These are phyloP conservation scores for Saturnispora dispora DNA, from an alignment of 805 yeast species.

Conservation along the genomic window DNA sequence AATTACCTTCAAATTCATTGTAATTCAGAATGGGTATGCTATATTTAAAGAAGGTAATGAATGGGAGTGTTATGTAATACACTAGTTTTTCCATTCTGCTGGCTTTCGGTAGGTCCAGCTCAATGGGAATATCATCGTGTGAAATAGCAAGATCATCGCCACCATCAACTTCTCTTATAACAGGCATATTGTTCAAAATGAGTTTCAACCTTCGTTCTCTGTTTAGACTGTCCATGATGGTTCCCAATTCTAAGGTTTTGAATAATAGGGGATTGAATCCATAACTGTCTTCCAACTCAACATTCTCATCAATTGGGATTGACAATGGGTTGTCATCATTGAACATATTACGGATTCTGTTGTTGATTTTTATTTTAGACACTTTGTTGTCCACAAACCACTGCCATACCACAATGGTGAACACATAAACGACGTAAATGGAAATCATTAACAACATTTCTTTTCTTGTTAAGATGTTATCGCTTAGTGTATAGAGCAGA, in stretches of 20 bases:
- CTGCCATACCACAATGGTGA: conserved; percentile 38
- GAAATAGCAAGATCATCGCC: background rate
- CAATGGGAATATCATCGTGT: conserved; percentile 6
- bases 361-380: conserved; percentile 15
- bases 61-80: conserved; percentile 15
- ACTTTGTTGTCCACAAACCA: conserved; percentile 20
- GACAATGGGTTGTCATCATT: conserved; percentile 18
- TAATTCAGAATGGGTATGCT: conserved; percentile 20
- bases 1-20: conserved; percentile 16
- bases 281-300: conserved; percentile 25
- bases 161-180: conserved; percentile 11
- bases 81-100: conserved; percentile 8
- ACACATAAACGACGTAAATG: conserved; percentile 54
- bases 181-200: conserved; percentile 7
- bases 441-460: conserved; percentile 49
- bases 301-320: conserved; percentile 15
- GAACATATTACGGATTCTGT: conserved; percentile 23
- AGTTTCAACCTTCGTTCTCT: conserved; percentile 15
- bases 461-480: conserved; percentile 42
- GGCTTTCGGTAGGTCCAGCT: conserved; percentile 4
- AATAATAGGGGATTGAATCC: conserved; percentile 24
- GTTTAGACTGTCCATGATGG: conserved; percentile 20
- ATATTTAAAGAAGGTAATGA: conserved; percentile 14
- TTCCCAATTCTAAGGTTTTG: conserved; percentile 23
- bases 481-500: conserved; percentile 39